phyloP scores from a whole-genome alignment of 2,329 filamentous ascomycete species.

The Juglanconis oblonga region DNA sequence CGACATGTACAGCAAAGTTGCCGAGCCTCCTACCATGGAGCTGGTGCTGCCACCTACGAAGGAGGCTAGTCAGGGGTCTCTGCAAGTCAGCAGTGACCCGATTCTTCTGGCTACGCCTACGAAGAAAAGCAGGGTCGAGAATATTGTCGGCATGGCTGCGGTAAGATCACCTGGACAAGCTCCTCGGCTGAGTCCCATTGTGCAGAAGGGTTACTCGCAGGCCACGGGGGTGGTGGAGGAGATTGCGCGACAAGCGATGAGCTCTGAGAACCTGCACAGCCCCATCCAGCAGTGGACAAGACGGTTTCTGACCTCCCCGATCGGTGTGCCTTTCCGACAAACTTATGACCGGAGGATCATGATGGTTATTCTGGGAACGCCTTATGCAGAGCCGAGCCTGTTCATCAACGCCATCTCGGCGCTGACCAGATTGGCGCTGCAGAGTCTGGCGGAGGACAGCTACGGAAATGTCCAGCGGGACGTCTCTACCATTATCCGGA shows the following conservation, averaged over 20 bases:
- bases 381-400: slow-evolving; percentile 65
- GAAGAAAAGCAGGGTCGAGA: slow-evolving; percentile 42
- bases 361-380: slow-evolving; percentile 68
- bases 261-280: slow-evolving; percentile 45
- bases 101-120: slow-evolving; percentile 41
- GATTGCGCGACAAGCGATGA: slow-evolving; percentile 53
- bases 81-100: slow-evolving; percentile 27
- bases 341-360: slow-evolving; percentile 64
- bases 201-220: slow-evolving; percentile 47
- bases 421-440: slow-evolving; percentile 65
- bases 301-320: slow-evolving; percentile 44
- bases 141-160: slow-evolving; percentile 38
- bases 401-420: slow-evolving; percentile 72
- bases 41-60: slow-evolving; percentile 38
- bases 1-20: slow-evolving; percentile 53
- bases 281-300: slow-evolving; percentile 48
- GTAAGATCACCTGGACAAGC: slow-evolving; percentile 46
- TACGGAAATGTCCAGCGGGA: slow-evolving; percentile 85
- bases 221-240: slow-evolving; percentile 48
- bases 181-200: slow-evolving; percentile 48
- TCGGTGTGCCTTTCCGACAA: slow-evolving; percentile 69
- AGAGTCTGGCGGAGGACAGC: slow-evolving; percentile 74
- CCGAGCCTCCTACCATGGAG: slow-evolving; percentile 30
- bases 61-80: slow-evolving; percentile 21
- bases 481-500: slow-evolving; percentile 70